phyloP scores from a whole-genome alignment of 163 green algal species.

The Scenedesmus sp. region DNA sequence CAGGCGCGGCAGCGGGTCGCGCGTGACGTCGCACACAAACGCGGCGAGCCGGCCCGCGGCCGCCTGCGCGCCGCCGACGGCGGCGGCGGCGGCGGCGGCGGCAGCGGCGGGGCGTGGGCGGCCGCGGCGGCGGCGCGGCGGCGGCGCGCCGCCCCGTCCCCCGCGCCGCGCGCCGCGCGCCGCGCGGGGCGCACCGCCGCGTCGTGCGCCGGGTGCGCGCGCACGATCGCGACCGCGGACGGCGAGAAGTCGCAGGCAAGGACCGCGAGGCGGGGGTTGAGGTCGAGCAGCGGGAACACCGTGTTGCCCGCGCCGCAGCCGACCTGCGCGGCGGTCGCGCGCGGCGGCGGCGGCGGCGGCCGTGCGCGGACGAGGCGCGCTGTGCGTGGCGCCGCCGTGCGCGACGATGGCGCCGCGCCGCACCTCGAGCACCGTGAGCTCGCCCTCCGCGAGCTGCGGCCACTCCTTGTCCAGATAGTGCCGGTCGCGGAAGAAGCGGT shows the following conservation, averaged over 20 bases:
- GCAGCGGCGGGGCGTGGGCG: neutral
- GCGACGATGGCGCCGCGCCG: neutral
- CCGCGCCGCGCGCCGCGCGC: too few species aligned
- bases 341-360: neutral
- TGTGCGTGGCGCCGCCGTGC: neutral
- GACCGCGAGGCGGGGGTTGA: constrained; percentile 67
- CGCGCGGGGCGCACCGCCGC: too few species aligned
- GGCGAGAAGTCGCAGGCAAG: constrained; percentile 93
- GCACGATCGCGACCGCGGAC: constrained; percentile 70
- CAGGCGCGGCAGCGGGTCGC: constrained; percentile 49
- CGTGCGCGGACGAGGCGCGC: neutral
- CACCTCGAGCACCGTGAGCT: constrained; percentile 46
- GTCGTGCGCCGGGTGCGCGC: constrained; percentile 26
- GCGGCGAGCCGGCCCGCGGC: constrained; percentile 59
- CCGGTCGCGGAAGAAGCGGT: constrained; percentile 91
- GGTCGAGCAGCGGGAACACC: constrained; percentile 87
- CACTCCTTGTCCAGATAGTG: constrained; percentile 87
- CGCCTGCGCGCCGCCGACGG: neutral
- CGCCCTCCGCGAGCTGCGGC: constrained; percentile 54
- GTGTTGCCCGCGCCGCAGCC: constrained; percentile 96
- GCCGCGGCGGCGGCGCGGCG: too few species aligned
- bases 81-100: neutral
- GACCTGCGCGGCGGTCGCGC: constrained; percentile 71
- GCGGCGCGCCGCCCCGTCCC: too few species aligned
- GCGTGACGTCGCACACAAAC: constrained; percentile 91